A percentile compares a stretch with the other conserved stretches of the same genome.
phyloP scores from a whole-genome alignment of 2,329 filamentous ascomycete genomes.

The Botrytis byssoidea region DNA sequence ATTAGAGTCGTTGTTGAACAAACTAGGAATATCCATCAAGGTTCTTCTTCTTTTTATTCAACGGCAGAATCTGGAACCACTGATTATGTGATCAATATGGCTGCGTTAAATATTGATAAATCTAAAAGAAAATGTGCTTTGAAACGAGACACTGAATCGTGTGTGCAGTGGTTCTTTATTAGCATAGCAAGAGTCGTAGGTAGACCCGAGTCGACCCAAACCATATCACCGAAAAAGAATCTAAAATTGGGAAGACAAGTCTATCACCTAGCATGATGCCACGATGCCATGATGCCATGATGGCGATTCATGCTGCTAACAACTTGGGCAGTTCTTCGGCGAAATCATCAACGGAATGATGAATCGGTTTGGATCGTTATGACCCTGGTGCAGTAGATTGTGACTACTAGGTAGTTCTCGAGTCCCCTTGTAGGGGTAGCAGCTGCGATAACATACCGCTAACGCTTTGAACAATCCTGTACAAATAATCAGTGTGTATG shows the following conservation, averaged over 20 bases:
- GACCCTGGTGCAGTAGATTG: neutral
- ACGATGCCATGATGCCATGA: neutral
- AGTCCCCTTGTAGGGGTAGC: neutral
- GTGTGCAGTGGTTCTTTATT: neutral
- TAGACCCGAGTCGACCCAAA: neutral
- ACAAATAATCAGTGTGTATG: neutral
- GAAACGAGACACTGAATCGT: neutral
- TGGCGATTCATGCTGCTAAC: neutral
- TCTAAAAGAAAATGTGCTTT: neutral
- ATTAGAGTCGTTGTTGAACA: neutral
- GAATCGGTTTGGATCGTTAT: neutral
- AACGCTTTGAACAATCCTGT: neutral
- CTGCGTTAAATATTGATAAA: neutral
- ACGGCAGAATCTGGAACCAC: neutral
- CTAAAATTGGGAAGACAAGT: neutral
- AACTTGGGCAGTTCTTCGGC: neutral
- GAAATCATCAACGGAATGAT: neutral
- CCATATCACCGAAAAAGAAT: neutral
- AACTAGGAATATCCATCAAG: constrained; percentile 1
- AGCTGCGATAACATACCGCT: neutral
- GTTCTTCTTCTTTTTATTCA: neutral
- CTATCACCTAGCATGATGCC: neutral
- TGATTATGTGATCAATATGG: neutral
- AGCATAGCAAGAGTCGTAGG: neutral
- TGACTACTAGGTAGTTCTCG: neutral